Conservation (phyloP, 805 yeast species). For the Spencermartinsiella europaea region DNA sequence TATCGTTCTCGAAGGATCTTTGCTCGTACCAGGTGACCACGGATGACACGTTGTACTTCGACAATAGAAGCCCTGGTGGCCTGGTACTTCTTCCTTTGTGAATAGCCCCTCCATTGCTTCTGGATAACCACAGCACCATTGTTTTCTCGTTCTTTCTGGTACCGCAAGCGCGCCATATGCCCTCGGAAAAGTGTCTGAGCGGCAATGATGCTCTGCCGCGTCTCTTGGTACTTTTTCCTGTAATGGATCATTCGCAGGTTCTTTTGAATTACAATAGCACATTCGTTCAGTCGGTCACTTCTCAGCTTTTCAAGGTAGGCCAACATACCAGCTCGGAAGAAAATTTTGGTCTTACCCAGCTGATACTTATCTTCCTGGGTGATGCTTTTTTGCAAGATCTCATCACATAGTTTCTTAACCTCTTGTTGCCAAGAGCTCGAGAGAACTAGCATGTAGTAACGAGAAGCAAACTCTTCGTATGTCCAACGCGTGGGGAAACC, state of each 20-base stretch:
- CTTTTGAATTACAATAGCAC: conserved; percentile 85
- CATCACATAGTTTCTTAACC: conserved; percentile 59
- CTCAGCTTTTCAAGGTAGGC: conserved; percentile 86
- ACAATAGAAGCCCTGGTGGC: conserved; percentile 49
- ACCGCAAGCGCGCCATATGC: conserved; percentile 48
- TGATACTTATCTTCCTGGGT: conserved; percentile 63
- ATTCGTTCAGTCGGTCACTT: conserved; percentile 65
- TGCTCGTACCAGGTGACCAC: conserved; percentile 48
- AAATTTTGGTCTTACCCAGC: conserved; percentile 87
- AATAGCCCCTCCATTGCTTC: conserved; percentile 43
- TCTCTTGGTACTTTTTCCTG: conserved; percentile 55
- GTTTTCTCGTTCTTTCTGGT: conserved; percentile 44
- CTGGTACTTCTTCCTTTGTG: conserved; percentile 48
- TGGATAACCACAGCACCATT: conserved; percentile 69
- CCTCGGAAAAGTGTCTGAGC: conserved; percentile 68
- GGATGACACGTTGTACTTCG: conserved; percentile 52
- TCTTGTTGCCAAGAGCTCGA: conserved; percentile 60
- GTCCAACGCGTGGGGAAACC: conserved; percentile 98
- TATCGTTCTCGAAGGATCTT: conserved; percentile 46
- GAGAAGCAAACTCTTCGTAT: conserved; percentile 83
- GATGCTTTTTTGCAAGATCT: conserved; percentile 60
- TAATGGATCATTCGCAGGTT: conserved; percentile 60
- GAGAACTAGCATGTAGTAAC: conserved; percentile 78
- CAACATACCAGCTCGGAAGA: conserved; percentile 94
- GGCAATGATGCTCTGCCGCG: conserved; percentile 46